Percentiles rank a stretch among this genome's conserved stretches.
These are phyloP conservation scores for Trichoderma breve DNA, from an alignment of 2,329 filamentous ascomycete species.

Conservation along the genomic window DNA sequence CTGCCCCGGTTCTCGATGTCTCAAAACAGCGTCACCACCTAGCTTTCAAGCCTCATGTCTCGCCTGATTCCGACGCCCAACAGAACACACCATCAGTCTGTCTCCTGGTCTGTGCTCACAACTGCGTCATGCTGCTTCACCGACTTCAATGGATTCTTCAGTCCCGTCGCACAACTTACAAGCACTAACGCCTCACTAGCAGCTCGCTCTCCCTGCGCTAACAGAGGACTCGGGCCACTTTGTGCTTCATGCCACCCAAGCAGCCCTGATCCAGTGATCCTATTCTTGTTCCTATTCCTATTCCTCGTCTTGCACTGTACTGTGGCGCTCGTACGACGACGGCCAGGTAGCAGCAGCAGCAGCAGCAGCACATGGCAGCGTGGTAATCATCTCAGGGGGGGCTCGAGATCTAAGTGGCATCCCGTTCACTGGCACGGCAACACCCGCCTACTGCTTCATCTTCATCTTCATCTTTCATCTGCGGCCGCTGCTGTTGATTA, in stretches of 20 bases:
- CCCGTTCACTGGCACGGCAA: neutral
- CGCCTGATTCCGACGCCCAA: neutral
- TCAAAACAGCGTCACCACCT: neutral
- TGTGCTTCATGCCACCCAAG: neutral
- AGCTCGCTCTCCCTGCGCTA: neutral
- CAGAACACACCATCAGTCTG: neutral
- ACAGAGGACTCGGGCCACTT: neutral
- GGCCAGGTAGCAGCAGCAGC: neutral
- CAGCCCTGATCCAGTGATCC: neutral
- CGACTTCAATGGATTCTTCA: neutral
- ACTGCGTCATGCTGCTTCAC: slow-evolving; percentile 9
- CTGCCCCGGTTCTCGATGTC: neutral
- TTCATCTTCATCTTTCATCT: neutral
- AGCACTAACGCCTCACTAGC: neutral
- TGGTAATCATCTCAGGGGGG: slow-evolving; percentile 4
- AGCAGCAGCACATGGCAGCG: slow-evolving; percentile 9
- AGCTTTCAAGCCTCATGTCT: neutral
- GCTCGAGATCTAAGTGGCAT: slow-evolving; percentile 5
- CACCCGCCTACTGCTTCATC: neutral
- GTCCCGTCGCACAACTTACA: neutral
- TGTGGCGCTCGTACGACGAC: neutral
- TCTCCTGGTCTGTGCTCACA: slow-evolving; percentile 12
- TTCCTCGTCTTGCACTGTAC: neutral
- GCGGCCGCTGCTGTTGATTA: neutral
- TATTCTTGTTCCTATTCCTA: neutral